Percentiles rank a stretch among this genome's conserved stretches.
phyloP scores from a whole-genome alignment of 2,329 filamentous ascomycete genomes.

The Penicillium vulpinum region DNA sequence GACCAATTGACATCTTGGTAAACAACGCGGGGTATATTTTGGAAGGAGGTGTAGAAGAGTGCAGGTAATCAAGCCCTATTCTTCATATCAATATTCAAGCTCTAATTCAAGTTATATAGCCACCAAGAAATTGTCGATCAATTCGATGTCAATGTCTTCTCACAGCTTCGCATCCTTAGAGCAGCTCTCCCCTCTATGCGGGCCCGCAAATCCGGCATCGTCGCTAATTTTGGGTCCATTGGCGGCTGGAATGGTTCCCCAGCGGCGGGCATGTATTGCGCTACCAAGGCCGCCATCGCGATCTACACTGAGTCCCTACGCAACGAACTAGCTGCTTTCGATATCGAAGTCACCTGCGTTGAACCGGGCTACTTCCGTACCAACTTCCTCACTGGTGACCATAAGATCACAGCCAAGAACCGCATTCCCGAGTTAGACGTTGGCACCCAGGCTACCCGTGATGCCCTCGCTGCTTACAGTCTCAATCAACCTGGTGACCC shows the following conservation, averaged over 20 bases:
- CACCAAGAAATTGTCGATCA: background rate
- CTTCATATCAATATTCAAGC: background rate
- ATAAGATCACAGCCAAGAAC: background rate
- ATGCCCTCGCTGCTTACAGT: background rate
- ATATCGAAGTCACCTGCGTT: background rate
- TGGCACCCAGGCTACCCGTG: background rate
- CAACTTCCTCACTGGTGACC: background rate
- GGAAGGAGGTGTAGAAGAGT: background rate
- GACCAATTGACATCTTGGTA: slow-evolving; percentile 4
- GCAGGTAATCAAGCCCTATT: background rate
- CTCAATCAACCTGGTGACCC: background rate
- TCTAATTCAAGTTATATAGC: background rate
- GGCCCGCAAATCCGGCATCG: background rate
- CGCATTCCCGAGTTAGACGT: background rate
- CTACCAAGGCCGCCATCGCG: background rate
- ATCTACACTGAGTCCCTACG: background rate
- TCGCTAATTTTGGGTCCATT: background rate
- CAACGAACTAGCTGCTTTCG: background rate
- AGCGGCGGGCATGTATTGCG: background rate
- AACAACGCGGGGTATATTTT: background rate
- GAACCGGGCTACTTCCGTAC: background rate
- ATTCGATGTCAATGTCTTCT: background rate
- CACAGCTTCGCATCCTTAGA: background rate
- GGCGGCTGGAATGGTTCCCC: background rate
- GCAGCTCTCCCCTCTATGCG: background rate